phyloP scores from a whole-genome alignment of 2,329 filamentous ascomycete species.

The Venturia effusa region DNA sequence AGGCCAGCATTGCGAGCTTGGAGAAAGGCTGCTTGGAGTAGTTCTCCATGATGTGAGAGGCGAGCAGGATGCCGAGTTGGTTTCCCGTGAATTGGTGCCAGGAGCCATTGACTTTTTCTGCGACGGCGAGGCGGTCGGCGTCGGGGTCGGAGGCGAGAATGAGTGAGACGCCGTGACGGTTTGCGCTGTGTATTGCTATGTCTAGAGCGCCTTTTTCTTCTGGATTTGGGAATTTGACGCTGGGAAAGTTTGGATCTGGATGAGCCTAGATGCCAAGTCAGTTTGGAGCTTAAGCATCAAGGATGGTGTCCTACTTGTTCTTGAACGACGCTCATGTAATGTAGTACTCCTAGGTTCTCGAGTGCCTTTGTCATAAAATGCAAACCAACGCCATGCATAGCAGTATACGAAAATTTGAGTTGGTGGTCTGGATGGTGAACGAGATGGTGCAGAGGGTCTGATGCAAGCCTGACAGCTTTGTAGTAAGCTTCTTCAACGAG shows the following conservation, averaged over 20 bases:
- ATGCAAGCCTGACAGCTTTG: constrained; percentile 31
- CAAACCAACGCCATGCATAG: constrained; percentile 46
- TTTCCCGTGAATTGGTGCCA: constrained; percentile 57
- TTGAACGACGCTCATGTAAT: constrained; percentile 37
- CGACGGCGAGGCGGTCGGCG: constrained; percentile 52
- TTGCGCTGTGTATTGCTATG: constrained; percentile 45
- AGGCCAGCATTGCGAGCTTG: constrained; percentile 47
- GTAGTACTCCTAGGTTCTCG: constrained; percentile 27
- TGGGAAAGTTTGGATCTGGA: constrained; percentile 54
- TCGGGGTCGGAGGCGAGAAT: constrained; percentile 56
- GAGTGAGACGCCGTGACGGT: constrained; percentile 35
- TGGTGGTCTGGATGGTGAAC: constrained; percentile 16
- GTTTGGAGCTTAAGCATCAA: not conserved
- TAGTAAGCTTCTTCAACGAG: constrained; percentile 34
- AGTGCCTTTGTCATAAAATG: constrained; percentile 33
- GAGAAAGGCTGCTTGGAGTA: constrained; percentile 27
- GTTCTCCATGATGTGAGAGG: constrained; percentile 44
- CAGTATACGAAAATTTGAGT: constrained; percentile 42
- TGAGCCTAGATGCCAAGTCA: constrained; percentile 21
- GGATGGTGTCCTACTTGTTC: constrained; percentile 25
- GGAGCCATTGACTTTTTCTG: constrained; percentile 43
- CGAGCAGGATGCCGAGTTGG: constrained; percentile 50
- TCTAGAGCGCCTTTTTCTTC: constrained; percentile 54
- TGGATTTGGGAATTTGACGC: constrained; percentile 54
- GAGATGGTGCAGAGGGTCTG: constrained; percentile 19